phyloP scores from a whole-genome alignment of 2,329 filamentous ascomycete genomes.

The Cytospora chrysosperma region DNA sequence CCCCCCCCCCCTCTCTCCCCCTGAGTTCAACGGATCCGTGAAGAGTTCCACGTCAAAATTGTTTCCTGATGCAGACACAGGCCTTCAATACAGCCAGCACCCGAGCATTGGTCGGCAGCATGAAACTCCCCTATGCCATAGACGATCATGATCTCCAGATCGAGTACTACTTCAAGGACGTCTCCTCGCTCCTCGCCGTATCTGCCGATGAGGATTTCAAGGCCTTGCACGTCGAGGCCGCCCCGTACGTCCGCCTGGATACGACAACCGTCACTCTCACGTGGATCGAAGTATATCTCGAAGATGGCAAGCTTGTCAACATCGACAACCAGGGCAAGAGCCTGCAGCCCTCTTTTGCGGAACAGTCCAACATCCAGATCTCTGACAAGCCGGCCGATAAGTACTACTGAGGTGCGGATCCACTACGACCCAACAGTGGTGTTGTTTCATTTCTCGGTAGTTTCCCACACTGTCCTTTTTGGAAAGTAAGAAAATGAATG shows the following conservation, averaged over 20 bases:
- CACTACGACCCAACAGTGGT: neutral
- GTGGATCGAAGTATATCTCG: neutral
- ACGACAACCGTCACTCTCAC: neutral
- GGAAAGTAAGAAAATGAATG: too few species aligned
- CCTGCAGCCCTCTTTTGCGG: conserved; percentile 2
- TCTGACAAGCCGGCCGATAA: neutral
- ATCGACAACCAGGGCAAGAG: neutral
- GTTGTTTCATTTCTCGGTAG: neutral
- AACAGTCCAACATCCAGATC: neutral
- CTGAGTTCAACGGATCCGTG: too few species aligned
- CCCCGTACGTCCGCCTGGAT: neutral
- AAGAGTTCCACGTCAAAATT: neutral
- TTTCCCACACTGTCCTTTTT: neutral
- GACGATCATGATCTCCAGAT: conserved; percentile 2
- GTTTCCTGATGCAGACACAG: neutral
- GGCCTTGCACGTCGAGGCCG: neutral
- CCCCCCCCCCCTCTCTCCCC: too few species aligned
- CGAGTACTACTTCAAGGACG: neutral
- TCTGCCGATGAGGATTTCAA: neutral
- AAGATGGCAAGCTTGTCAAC: neutral
- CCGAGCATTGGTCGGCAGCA: neutral
- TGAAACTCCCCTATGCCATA: neutral
- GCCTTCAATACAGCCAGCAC: conserved; percentile 4
- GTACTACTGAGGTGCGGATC: neutral
- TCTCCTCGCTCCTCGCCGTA: neutral